phyloP scores from a whole-genome alignment of 192 early-diverging fungal genomes.

The Bifiguratus adelaidae region DNA sequence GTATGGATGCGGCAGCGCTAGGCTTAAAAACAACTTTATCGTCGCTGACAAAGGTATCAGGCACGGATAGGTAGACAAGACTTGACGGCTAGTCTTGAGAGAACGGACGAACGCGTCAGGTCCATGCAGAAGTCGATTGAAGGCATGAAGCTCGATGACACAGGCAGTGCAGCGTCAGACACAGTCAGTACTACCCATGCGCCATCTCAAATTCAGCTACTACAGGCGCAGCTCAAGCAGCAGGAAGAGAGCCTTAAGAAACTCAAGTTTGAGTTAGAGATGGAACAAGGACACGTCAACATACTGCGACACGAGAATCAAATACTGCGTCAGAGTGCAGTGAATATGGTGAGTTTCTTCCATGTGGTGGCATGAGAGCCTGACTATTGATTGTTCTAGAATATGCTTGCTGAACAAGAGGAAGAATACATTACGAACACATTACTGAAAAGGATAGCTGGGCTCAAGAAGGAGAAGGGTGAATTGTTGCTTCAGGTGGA shows the following conservation, averaged over 20 bases:
- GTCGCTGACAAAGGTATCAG: too few relatives aligned
- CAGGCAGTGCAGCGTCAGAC: too few relatives aligned
- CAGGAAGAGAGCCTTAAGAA: conserved; percentile 34
- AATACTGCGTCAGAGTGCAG: conserved; percentile 39
- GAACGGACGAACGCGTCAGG: too few relatives aligned
- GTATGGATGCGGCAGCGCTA: too few relatives aligned
- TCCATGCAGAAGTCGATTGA: too few relatives aligned
- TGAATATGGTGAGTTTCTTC: conserved; percentile 35
- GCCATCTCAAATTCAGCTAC: too few relatives aligned
- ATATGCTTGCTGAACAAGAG: conserved; percentile 45
- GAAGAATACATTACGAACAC: conserved; percentile 74
- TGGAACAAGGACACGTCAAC: conserved; percentile 47
- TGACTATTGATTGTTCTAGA: conserved; percentile 14
- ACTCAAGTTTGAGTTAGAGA: conserved; percentile 58
- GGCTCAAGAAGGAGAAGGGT: conserved; percentile 70
- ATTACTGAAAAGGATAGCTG: conserved; percentile 58
- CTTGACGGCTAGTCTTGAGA: too few relatives aligned
- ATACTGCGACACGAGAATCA: conserved; percentile 50
- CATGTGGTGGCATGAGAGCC: neutral
- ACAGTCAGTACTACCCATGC: too few relatives aligned
- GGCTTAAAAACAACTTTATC: too few relatives aligned
- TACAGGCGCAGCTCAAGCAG: conserved; percentile 3
- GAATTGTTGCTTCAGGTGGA: conserved; percentile 67
- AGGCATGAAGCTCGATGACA: too few relatives aligned
- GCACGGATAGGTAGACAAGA: too few relatives aligned